These are phyloP conservation scores for Dendrobium officinale DNA, from an alignment of 106 monocot species.

Conservation along the genomic window DNA sequence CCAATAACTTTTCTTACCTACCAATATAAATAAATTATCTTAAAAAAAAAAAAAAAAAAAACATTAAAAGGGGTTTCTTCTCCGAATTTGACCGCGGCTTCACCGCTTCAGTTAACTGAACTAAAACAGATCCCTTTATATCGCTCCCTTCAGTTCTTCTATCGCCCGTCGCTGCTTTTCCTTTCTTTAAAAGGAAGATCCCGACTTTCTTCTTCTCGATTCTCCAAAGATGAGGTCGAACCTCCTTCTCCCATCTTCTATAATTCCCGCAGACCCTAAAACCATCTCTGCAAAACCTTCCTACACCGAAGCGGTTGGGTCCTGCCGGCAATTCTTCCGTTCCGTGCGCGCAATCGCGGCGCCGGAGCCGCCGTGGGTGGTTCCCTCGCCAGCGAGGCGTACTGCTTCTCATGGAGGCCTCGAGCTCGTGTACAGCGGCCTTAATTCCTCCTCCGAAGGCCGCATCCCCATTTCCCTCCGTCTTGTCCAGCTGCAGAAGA, in stretches of 20 bases:
- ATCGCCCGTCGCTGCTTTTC: too few relatives aligned
- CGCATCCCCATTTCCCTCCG: slow-evolving; percentile 40
- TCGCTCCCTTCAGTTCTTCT: too few relatives aligned
- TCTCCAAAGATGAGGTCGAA: not conserved
- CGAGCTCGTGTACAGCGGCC: not conserved
- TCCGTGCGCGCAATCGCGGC: not conserved
- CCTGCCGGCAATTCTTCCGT: not conserved
- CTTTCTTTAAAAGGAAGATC: too few relatives aligned
- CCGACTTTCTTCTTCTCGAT: not conserved
- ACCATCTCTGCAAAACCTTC: not conserved
- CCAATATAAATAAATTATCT: too few relatives aligned
- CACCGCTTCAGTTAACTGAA: too few relatives aligned
- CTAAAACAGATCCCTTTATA: too few relatives aligned
- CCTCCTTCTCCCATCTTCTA: not conserved
- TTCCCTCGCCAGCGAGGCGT: slow-evolving; percentile 20
- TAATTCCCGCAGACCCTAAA: not conserved
- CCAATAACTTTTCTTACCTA: too few relatives aligned
- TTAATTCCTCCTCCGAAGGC: slow-evolving; percentile 6
- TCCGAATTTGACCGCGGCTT: too few relatives aligned
- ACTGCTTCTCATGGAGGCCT: slow-evolving; percentile 2
- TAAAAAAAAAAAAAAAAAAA: too few relatives aligned
- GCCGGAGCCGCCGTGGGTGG: slow-evolving; percentile 41
- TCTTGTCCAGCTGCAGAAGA: slow-evolving; percentile 42
- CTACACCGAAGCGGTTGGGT: not conserved
- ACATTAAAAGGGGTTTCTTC: too few relatives aligned